Base-by-base conservation (phyloP, 306 rosid species). In the Dalbergia cultrata region DNA sequence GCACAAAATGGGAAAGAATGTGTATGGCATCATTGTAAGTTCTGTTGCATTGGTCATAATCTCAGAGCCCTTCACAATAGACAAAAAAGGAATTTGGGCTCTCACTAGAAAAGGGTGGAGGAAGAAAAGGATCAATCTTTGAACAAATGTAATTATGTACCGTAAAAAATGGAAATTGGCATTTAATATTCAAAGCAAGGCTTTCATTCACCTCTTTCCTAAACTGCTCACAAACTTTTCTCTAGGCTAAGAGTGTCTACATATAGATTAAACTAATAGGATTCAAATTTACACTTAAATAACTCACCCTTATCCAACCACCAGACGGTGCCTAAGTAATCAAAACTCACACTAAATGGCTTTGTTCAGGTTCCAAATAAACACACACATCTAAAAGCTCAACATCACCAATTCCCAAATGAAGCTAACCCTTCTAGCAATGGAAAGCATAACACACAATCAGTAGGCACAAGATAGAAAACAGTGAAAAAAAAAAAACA, bases 181-280 rank as follows among this genome's bases (percentile, higher is more conserved):
- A 45, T 54, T 76, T 57, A 14, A 57, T 21, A 17, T 49, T 52
- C 77, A 72, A 77, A 52, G 37, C 18, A 59, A 58, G n/a, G 13
- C 62, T 26, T 22, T 67, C 69, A 53, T n/a, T 44, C 60, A 19
- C 69, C 3, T 5, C 77, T 9, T 14, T 54, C 61, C 72, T 67
- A 34, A 62, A 60, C 61, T n/a, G 21, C 77, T 73, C 16, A 53
- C n/a, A 47, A 81, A 6, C 34, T 17, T 49, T 56, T 33, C 13
- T 47, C 53, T 2, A 17, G 18, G 68, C 26, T 39, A 5, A 35
- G 16, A 54, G 31, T 58, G 66, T n/a, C 62, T 14, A 58, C 0
- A 10, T 18, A 54, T 31, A 50, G 13, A 52, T n/a, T 43, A 35
- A 78, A 37, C 41, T 8, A 6, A 53, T 74, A 17, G 50, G 60